Percentiles rank a stretch among this genome's conserved stretches.
phyloP scores from a whole-genome alignment of 2,329 filamentous ascomycete species.

The Hymenoscyphus repandus region DNA sequence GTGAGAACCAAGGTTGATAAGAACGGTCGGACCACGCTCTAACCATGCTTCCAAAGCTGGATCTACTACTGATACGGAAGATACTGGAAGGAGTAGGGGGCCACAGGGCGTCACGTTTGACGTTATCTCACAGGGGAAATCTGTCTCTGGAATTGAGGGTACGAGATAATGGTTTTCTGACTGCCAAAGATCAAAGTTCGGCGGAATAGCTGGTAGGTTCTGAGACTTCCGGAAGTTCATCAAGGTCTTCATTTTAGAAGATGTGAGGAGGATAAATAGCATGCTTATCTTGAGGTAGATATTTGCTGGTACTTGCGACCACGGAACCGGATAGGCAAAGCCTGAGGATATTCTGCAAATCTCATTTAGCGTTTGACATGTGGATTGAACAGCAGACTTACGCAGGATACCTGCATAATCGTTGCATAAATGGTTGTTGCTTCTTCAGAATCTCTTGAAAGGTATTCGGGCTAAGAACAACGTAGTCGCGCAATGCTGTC shows the following conservation, averaged over 20 bases:
- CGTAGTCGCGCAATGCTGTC: conserved; percentile 30
- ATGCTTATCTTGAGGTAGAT: conserved; percentile 34
- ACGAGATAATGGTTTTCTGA: conserved; percentile 27
- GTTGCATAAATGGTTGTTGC: conserved; percentile 34
- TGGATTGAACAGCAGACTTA: conserved; percentile 25
- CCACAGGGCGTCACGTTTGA: conserved; percentile 40
- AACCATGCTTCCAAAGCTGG: conserved; percentile 41
- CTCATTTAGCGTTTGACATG: conserved; percentile 21
- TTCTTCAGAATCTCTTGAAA: conserved; percentile 37
- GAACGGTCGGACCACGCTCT: conserved; percentile 36
- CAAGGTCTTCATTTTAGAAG: conserved; percentile 20
- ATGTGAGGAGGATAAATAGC: conserved; percentile 16
- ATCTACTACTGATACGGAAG: conserved; percentile 35
- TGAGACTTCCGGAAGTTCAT: conserved; percentile 24
- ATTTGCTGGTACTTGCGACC: conserved; percentile 38
- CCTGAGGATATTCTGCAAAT: conserved; percentile 37
- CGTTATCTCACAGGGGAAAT: conserved; percentile 36
- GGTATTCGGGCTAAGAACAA: conserved; percentile 41
- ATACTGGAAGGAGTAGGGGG: conserved; percentile 38
- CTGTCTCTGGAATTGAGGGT: conserved; percentile 19
- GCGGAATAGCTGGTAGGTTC: conserved; percentile 22
- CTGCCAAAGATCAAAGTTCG: conserved; percentile 28
- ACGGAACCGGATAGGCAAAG: conserved; percentile 42
- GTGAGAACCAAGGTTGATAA: conserved; percentile 44
- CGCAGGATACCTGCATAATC: conserved; percentile 36